Base-by-base conservation (phyloP, 768 basidiomycete species). In the Brasilioporus rufonigricans region DNA sequence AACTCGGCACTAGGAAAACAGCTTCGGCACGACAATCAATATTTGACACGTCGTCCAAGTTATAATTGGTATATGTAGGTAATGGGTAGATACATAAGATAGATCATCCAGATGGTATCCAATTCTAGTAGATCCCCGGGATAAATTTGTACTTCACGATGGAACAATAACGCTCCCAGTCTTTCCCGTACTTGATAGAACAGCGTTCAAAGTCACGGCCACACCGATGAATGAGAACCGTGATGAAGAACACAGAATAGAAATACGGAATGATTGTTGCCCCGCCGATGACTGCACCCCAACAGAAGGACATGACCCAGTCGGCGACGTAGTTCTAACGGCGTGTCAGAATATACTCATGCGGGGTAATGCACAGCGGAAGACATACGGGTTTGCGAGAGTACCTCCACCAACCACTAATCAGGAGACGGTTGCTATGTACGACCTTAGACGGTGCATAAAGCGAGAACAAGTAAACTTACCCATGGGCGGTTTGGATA, bases 141-240 rank as follows among this genome's bases (percentile, higher is more conserved):
- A 97, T 92, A 68, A 93, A 97, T 70, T 88, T 92, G 74, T 85
- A 96, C 69, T 85, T 88, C 65, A 97, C 94, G 53, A 92, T 78
- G 57, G 82, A 71, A 72, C 92, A 96, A 70, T 94, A 93, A 47
- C 82, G 81, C 19, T 93, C 91, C 93, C 93, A 97, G 69, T 97
- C 94, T 61, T 94, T 91, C 31, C 92, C 93, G 65, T 97, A 98
- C 75, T 98, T 98, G 61, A 81, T 70, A 3, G 86, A 85, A 72
- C 94, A 93, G 79, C 95, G 81, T 71, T 95, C 96, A 71, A 98
- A 97, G 79, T 99, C 97, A 50, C 97, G 86, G 0, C 87, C 82
- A 63, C 88, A 91, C 33, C 97, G 85, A 66, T 98, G 97, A 38
- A 93, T 78, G 51, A 99, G 84, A 21, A 98, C 95, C 43, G 81